Conservation (phyloP, 108 stramenopile species). For the Nitzschia inconspicua region DNA sequence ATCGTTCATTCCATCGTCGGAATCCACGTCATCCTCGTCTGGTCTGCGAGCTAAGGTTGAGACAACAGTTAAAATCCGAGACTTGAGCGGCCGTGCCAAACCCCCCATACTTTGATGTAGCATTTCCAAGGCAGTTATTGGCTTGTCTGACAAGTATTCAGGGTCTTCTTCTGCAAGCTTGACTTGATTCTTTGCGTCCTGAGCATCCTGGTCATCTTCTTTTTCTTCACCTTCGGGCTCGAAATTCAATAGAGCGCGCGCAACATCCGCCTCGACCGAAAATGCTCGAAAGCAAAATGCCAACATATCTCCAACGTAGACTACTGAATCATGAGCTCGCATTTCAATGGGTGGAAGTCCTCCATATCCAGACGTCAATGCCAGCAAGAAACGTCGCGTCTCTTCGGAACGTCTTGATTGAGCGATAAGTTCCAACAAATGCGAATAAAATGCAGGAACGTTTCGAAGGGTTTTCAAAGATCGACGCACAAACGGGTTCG, state of each 20-base stretch:
- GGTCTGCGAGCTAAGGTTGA: constrained; percentile 50
- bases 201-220: constrained; percentile 9
- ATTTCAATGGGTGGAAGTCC: constrained; percentile 79
- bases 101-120: constrained; percentile 76
- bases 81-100: constrained; percentile 71
- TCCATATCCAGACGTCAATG: constrained; percentile 70
- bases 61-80: constrained; percentile 75
- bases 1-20: constrained; percentile 46
- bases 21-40: constrained; percentile 38
- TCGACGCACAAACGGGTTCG: constrained; percentile 59
- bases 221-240: constrained; percentile 13
- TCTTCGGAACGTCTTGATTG: constrained; percentile 59
- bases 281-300: constrained; percentile 79
- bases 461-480: constrained; percentile 57
- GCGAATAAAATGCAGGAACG: constrained; percentile 70
- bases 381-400: constrained; percentile 78
- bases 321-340: constrained; percentile 84
- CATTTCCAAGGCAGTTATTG: constrained; percentile 55
- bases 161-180: constrained; percentile 11
- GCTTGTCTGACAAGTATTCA: constrained; percentile 36
- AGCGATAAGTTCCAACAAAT: constrained; percentile 76
- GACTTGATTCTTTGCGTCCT: constrained; percentile 11
- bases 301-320: constrained; percentile 84
- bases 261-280: constrained; percentile 78
- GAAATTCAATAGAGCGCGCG: constrained; percentile 43